Conservation (phyloP, 805 yeast species). For the Candida nemodendra region DNA sequence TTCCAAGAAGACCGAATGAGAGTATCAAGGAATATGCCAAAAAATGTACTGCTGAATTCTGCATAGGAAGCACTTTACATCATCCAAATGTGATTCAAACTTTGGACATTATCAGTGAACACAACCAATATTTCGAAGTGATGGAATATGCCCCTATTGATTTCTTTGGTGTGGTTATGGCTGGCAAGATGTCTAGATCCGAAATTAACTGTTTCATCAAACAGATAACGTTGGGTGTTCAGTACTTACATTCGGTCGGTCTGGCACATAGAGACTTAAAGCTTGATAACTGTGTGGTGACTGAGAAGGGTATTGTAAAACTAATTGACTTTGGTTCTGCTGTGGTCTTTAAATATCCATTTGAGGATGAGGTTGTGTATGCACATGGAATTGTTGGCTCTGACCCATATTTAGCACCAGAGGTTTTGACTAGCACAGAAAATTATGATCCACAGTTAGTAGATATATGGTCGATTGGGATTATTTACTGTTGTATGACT, state of each 20-base stretch:
- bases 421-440: conserved; percentile 53
- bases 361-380: conserved; percentile 53
- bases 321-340: conserved; percentile 84
- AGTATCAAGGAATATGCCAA: conserved; percentile 75
- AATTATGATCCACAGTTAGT: conserved; percentile 74
- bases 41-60: conserved; percentile 85
- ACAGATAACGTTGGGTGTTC: conserved; percentile 71
- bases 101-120: conserved; percentile 67
- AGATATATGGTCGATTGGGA: conserved; percentile 83
- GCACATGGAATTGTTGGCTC: conserved; percentile 82
- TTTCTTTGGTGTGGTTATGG: conserved; percentile 85
- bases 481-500: conserved; percentile 85
- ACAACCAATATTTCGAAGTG: conserved; percentile 71
- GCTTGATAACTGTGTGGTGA: conserved; percentile 79
- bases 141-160: conserved; percentile 87
- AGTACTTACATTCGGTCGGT: conserved; percentile 73
- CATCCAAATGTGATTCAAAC: conserved; percentile 82
- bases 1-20: conserved; percentile 70
- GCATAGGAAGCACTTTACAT: conserved; percentile 78
- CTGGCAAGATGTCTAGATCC: conserved; percentile 75
- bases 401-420: conserved; percentile 87
- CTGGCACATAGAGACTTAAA: conserved; percentile 82
- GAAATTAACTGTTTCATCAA: conserved; percentile 81
- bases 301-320: conserved; percentile 69
- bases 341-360: conserved; percentile 77